Evolutionary conservation across 352 stramenopile species (phyloP), one percentile per base, ranked within the genome.

Genomic region (Pythium aphanidermatum): DNA sequence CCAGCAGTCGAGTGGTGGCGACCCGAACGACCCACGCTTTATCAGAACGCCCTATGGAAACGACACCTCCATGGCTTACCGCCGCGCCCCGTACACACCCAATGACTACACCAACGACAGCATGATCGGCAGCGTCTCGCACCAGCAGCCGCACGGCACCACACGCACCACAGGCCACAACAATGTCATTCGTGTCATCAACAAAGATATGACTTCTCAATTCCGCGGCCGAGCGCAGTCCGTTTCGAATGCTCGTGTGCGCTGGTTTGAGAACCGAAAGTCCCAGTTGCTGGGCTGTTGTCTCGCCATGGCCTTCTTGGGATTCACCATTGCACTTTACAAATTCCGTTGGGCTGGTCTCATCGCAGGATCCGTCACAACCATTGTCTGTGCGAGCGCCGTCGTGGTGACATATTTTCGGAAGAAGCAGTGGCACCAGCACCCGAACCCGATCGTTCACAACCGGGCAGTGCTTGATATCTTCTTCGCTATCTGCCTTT

Each of bases 211-310:
- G 77, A 88, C 79, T 29, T 55, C 80, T 33, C 77, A 94, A 53
- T 94, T 94, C 58, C 75, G 78, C 17, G 82, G 82, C 16, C 77
- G 79, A 24, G 67, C 75, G 37, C 75, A 86, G 50, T 88, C 75
- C 14, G 66, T 68, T 6, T 65, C 77, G 19, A 74, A 88, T 33
- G 68, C 74, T 43, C 77, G 76, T 29, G 90, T 94, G 46, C 72
- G 71, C 38, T 94, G 82, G 82, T 92, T 94, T 37, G 82, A 94
- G 58, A 94, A 94, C 53, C 75, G 82, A 16, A 94, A 94, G 63
- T 91, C 77, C 30, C 82, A 94, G 58, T 42, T 94, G 20, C 75
- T 94, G 8, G 82, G 82, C 10, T 89, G 77, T 58, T 91, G 77
- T 39, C 66, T 91, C 24, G 89, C 82, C 17, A 89, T 94, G 75